Base-by-base conservation (phyloP, 192 early-diverging fungal genomes). In the Coemansia brasiliensis region DNA sequence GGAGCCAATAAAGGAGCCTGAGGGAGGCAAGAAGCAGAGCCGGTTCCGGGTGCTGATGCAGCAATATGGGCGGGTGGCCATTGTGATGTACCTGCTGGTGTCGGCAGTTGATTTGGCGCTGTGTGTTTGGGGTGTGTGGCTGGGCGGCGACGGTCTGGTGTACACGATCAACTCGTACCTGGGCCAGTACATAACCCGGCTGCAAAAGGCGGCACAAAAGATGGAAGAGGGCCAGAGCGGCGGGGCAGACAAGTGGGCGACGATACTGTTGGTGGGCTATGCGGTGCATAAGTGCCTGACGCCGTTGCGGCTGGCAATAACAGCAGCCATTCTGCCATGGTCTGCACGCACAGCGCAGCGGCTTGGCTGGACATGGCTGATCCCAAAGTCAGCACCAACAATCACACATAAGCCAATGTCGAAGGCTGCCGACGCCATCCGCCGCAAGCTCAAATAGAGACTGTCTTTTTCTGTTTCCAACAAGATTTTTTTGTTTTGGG, bases 11-110 rank as follows among this genome's bases (percentile, higher is more conserved):
- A 45, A 46, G 38, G 49, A 65, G 39, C 37, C 41, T 0, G 46
- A 63, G n/a, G 42, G 42, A 10, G 71, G 46, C 27, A 80, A 80
- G 63, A 80, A 80, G 63, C 74, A 62, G 8, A 63, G 66, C 50
- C 59, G 65, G 59, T 67, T 81, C 46, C 59, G 63, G 37, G 62
- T 79, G 54, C 69, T 82, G 32, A 69, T 74, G 63, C 70, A 79
- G 65, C 78, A 82, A 64, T 82, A 82, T 49, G 80, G 80, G 7
- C 67, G 72, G 16, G 52, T 82, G 17, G 80, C 75, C 16, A 58
- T 78, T 12, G 38, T 72, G 13, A 66, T 66, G 51, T 82, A 82
- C 32, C 39, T 82, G 25, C 38, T 69, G 12, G 71, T 82, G 39
- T 74, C 74, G 22, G 60, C 58, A 17, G 59, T 82, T 10, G 80